Conservation (phyloP, 805 yeast genomes). For the Lipomyces sp. region DNA sequence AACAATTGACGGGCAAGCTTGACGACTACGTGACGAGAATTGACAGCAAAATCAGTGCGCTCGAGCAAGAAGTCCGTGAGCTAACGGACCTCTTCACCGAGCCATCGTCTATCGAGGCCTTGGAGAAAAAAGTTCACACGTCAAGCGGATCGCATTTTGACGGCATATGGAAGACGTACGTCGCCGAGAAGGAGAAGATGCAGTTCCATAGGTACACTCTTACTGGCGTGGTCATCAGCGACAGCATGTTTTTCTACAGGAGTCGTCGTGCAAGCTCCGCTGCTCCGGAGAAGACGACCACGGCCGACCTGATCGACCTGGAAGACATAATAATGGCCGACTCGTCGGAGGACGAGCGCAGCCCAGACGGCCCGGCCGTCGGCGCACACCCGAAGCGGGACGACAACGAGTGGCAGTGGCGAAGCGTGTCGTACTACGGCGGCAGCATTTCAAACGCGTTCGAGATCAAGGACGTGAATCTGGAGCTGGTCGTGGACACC, state of each 20-base stretch:
- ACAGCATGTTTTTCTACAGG: conserved; percentile 6
- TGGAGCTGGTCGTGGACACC: conserved; percentile 13
- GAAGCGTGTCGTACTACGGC: conserved; percentile 5
- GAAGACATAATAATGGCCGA: neutral
- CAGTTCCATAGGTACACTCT: conserved; percentile 25
- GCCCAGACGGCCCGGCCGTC: neutral
- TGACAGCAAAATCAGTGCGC: conserved; percentile 5
- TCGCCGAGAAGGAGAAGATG: neutral
- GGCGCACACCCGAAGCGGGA: neutral
- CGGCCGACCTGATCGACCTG: neutral
- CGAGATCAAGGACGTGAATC: conserved; percentile 1
- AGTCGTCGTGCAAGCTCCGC: neutral
- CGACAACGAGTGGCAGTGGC: no score
- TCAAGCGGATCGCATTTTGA: neutral
- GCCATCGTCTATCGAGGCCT: conserved; percentile 17
- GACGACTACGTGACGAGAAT: conserved; percentile 8
- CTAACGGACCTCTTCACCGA: conserved; percentile 8
- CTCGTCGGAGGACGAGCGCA: neutral
- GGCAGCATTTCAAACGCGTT: conserved; percentile 2
- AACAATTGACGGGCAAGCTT: neutral
- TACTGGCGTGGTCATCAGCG: conserved; percentile 23
- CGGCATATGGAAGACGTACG: neutral
- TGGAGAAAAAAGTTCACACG: neutral
- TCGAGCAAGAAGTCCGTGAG: conserved; percentile 9
- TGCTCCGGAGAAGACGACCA: neutral